Conservation (phyloP, 225 moss, liverwort and hornwort genomes). For the Bryum argenteum region DNA sequence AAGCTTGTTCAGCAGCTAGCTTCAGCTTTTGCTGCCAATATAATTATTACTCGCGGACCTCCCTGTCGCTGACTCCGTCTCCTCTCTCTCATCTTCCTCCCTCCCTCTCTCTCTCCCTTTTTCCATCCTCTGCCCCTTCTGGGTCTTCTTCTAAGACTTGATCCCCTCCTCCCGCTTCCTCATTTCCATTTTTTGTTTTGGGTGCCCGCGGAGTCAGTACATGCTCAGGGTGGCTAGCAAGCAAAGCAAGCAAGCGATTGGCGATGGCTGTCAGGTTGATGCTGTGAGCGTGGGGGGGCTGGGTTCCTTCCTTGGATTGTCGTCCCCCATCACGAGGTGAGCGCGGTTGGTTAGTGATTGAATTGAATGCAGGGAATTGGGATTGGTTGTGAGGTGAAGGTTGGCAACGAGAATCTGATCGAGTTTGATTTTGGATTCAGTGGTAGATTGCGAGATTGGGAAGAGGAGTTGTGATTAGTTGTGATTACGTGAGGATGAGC, state of each 20-base stretch:
- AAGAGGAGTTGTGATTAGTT: neutral
- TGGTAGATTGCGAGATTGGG: no score
- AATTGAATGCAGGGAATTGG: neutral
- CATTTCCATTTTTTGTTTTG: slow-evolving; percentile 25
- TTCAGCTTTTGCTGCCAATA: slow-evolving; percentile 34
- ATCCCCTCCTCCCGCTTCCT: neutral
- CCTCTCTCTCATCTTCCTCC: neutral
- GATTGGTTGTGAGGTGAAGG: no score
- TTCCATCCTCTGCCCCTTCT: neutral
- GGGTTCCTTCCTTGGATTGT: slow-evolving; percentile 43
- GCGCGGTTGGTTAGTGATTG: slow-evolving; percentile 2
- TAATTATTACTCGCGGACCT: slow-evolving; percentile 42
- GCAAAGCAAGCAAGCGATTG: neutral
- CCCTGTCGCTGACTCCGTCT: slow-evolving; percentile 47
- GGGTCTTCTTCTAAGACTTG: neutral
- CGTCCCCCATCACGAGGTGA: slow-evolving; percentile 52
- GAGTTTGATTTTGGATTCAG: no score
- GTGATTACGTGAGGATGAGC: slow-evolving; percentile 7
- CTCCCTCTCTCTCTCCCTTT: neutral
- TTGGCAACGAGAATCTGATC: no score
- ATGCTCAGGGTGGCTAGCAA: slow-evolving; percentile 3
- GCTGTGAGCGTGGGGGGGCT: slow-evolving; percentile 43
- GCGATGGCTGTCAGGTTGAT: slow-evolving; percentile 17
- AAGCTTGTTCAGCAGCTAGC: neutral
- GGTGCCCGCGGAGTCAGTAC: neutral